Evolutionary conservation across 2,329 filamentous ascomycete species (phyloP).

Genomic region (Arthrinium phaeospermum): DNA sequence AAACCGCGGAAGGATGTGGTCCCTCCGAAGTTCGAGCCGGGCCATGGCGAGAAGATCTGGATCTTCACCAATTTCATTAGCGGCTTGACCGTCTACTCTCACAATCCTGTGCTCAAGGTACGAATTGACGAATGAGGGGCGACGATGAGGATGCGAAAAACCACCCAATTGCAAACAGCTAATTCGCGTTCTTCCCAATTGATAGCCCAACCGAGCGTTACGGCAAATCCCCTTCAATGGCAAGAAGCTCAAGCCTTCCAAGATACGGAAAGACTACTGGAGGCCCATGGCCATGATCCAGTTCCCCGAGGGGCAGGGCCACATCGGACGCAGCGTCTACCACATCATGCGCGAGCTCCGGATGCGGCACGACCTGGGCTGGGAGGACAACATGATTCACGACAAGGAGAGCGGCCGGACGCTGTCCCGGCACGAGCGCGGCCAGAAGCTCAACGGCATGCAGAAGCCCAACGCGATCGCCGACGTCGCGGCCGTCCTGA

Average conservation of each 20-base stretch:
- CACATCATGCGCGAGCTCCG: constrained; percentile 70
- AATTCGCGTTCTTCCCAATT: neutral
- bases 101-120: constrained; percentile 52
- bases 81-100: constrained; percentile 60
- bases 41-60: constrained; percentile 64
- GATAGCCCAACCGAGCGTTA: constrained; percentile 33
- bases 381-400: constrained; percentile 55
- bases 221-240: constrained; percentile 61
- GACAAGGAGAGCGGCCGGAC: constrained; percentile 42
- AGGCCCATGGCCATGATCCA: constrained; percentile 63
- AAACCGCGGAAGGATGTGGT: constrained; percentile 23
- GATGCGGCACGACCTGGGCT: constrained; percentile 65
- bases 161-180: neutral
- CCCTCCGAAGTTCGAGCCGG: constrained; percentile 36
- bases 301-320: constrained; percentile 58
- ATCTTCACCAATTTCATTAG: constrained; percentile 57
- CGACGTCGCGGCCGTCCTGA: constrained; percentile 65
- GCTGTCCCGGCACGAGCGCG: constrained; percentile 50
- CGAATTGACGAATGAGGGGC: constrained; percentile 26
- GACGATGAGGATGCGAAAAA: neutral
- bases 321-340: constrained; percentile 63
- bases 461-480: constrained; percentile 68
- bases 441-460: constrained; percentile 56
- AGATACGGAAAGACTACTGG: constrained; percentile 73
- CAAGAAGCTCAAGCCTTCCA: constrained; percentile 68